These are phyloP conservation scores for Cystobasidium onofrii DNA, from an alignment of 768 basidiomycete genomes.

Conservation along the genomic window DNA sequence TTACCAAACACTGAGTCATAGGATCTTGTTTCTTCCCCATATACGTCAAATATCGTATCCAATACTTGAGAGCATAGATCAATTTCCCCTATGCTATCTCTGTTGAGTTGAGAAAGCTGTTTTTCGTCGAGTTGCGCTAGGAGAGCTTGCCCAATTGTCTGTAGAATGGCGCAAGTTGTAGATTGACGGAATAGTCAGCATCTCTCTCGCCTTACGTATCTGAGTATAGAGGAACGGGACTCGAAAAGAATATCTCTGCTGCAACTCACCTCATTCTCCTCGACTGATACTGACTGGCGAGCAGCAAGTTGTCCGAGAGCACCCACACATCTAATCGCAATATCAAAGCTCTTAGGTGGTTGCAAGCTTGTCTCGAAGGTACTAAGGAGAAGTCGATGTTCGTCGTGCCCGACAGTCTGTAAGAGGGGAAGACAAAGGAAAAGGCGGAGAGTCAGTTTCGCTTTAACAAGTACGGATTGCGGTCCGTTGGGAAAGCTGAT, in stretches of 20 bases:
- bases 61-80: slow-evolving; percentile 45
- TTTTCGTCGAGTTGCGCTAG: slow-evolving; percentile 37
- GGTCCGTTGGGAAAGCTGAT: too few relatives aligned
- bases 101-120: slow-evolving; percentile 18
- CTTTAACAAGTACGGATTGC: too few relatives aligned
- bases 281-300: slow-evolving; percentile 41
- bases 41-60: slow-evolving; percentile 49
- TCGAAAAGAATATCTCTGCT: too few relatives aligned
- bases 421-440: background rate
- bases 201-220: too few relatives aligned
- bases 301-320: slow-evolving; percentile 45
- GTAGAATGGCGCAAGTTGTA: too few relatives aligned
- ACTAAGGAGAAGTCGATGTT: slow-evolving; percentile 41
- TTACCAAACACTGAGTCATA: slow-evolving; percentile 47
- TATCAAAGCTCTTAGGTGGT: slow-evolving; percentile 34
- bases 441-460: too few relatives aligned
- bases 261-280: slow-evolving; percentile 46
- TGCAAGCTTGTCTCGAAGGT: slow-evolving; percentile 35
- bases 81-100: background rate
- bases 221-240: too few relatives aligned
- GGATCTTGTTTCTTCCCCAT: slow-evolving; percentile 47
- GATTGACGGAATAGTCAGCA: too few relatives aligned
- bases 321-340: slow-evolving; percentile 43
- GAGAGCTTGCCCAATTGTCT: slow-evolving; percentile 45
- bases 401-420: slow-evolving; percentile 37